Base-by-base conservation (phyloP, 108 stramenopile species). In the Asterionellopsis glacialis region DNA sequence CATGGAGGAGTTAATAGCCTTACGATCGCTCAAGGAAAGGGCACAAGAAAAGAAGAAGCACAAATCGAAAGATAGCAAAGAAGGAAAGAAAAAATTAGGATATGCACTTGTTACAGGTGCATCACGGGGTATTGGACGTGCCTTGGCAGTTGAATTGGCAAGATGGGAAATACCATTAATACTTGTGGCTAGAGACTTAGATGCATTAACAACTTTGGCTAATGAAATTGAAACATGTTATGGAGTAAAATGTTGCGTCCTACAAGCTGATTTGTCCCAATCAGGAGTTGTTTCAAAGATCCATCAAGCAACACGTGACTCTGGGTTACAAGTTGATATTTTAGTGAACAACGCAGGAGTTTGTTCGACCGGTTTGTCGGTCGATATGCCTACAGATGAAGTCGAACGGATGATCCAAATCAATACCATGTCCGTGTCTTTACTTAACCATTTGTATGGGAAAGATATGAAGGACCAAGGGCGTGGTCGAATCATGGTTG, bases 31-130 rank as follows among this genome's bases (percentile, higher is more conserved):
- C 9, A 83, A 83, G 42, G 49, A 62, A 42, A 51, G 51, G 28
- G 15, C 53, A 23, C 2, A 33, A 7, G 39, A 41, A 11, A 45
- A 22, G 23, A 10, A 28, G 18, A 15, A 10, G 57, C 49, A 57
- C 2, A 33, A 71, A 21, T 47, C 33, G 9, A 14, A 38, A 51
- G 25, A 14, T n/a, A 58, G 25, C 41, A 51, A 52, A 38, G 43
- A 57, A 9, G 49, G 19, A 38, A n/a, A 16, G 18, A 55, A 28
- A 41, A 61, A 45, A 50, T 47, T 66, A 48, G 82, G 87, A 47
- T 93, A 76, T 66, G 91, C 91, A 9, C 57, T 93, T 28, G 84
- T 93, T 0, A 93, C 91, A 9, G 91, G 91, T 13, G 88, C 88
- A 48, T 88, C 86, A 21, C 60, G 75, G 23, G 91, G 91, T 4